Base-by-base conservation (phyloP, 2,329 filamentous ascomycete species). In the Ophiostoma ulmi region DNA sequence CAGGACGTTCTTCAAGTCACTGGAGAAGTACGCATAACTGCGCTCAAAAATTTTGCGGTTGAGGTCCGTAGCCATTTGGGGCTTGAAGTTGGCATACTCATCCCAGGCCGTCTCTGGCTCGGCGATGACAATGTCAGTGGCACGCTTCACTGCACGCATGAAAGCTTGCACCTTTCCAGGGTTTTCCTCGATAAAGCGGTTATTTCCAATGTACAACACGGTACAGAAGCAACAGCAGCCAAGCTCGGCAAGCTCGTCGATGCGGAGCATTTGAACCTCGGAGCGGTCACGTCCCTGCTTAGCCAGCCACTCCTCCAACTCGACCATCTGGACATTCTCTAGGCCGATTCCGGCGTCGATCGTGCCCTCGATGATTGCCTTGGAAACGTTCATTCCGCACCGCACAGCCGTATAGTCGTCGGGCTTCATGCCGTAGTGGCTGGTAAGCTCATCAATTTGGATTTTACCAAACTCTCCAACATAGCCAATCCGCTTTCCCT, bases 221-320 rank as follows among this genome's bases (percentile, higher is more conserved):
- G 88, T 88, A 80, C 91, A 93, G 86, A 93, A 93, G 84, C 91
- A 93, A 86, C 91, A 93, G 82, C 91, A 93, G 68, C 91, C 91
- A 3, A 93, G 83, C 78, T 92, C 89, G 44, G 91, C 91, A 38
- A 93, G 88, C 81, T 93, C 87, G 78, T 93, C 91, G 76, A 93
- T 93, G 76, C 91, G 88, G 22, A 93, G 86, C 90, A 93, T 93
- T 80, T 91, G 88, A 8, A 92, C 91, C 73, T 93, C 90, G 17
- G 82, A 80, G 77, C 85, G 86, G 72, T 87, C 84, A 0, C 89
- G 88, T 74, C 84, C 84, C 77, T 91, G 88, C 0, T 77, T 73
- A 0, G 83, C 83, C 26, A 93, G 87, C 90, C 90, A 93, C 77
- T 92, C 90, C 78, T 91, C 90, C 1, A 93, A 84, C 80, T 93